These are phyloP conservation scores for Kuraishia cidri DNA, from an alignment of 805 yeast genomes.

Conservation along the genomic window DNA sequence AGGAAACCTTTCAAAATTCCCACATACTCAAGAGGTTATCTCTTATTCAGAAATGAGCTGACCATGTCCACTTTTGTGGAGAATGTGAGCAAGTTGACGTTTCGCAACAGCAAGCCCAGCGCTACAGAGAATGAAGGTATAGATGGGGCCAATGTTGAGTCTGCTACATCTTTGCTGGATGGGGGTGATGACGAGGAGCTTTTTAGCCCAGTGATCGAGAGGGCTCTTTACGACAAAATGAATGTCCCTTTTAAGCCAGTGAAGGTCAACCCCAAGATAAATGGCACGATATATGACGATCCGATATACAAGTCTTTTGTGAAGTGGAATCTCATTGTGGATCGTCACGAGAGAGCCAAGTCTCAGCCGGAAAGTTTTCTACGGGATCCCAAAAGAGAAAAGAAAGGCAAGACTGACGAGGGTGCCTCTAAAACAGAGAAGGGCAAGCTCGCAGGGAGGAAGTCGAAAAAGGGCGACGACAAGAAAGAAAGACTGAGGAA, in stretches of 20 bases:
- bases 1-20: conserved; percentile 27
- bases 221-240: conserved; percentile 24
- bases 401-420: conserved; percentile 6
- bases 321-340: too few species aligned
- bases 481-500: conserved; percentile 8
- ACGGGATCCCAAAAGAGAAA: conserved; percentile 7
- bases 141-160: background rate
- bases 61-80: conserved; percentile 18
- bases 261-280: too few species aligned
- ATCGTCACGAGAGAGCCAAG: too few species aligned
- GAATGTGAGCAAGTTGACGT: conserved; percentile 15
- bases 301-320: too few species aligned
- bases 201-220: conserved; percentile 25
- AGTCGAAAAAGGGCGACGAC: conserved; percentile 2
- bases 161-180: conserved; percentile 12
- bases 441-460: background rate
- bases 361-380: too few species aligned
- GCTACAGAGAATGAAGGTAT: conserved; percentile 16
- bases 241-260: too few species aligned
- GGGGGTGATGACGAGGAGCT: too few species aligned
- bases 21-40: conserved; percentile 30
- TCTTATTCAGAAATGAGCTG: conserved; percentile 20
- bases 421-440: conserved; percentile 5
- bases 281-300: too few species aligned
- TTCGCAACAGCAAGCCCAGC: conserved; percentile 9